Conservation (phyloP, 441 rosid species). For the Manihot esculenta region DNA sequence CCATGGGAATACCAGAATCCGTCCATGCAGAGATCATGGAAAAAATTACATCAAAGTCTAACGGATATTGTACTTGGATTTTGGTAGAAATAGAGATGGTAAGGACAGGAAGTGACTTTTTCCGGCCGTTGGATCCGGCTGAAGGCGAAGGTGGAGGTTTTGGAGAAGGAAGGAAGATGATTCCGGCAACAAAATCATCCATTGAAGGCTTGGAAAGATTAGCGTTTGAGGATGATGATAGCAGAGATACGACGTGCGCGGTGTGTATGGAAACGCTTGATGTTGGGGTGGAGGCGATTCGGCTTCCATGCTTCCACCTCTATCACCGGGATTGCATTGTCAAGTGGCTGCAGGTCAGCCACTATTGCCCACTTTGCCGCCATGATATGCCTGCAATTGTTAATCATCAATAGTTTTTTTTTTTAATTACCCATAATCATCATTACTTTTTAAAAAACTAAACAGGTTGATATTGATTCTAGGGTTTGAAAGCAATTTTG, state of each 20-base stretch:
- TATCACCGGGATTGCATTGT: slow-evolving; percentile 7
- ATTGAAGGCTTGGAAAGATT: slow-evolving; percentile 6
- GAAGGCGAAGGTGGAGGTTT: too few relatives aligned
- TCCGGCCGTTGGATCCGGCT: not conserved
- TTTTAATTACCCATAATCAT: too few relatives aligned
- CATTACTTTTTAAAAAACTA: too few relatives aligned
- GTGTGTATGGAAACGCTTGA: not conserved
- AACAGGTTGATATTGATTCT: too few relatives aligned
- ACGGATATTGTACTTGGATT: not conserved
- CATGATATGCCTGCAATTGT: not conserved
- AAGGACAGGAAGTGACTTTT: not conserved
- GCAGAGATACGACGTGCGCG: not conserved
- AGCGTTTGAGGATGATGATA: too few relatives aligned
- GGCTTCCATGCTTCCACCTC: not conserved
- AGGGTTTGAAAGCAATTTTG: too few relatives aligned
- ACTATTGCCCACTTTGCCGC: not conserved
- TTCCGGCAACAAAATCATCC: not conserved
- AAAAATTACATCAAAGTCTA: not conserved
- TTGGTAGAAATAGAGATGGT: too few relatives aligned
- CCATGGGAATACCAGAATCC: not conserved
- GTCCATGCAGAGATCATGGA: not conserved
- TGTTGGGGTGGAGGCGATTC: not conserved
- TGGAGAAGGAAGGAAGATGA: not conserved
- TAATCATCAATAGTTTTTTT: not conserved
- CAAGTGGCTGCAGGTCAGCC: not conserved